Base-by-base conservation (phyloP, 2,329 filamentous ascomycete genomes). In the Alternaria dauci region DNA sequence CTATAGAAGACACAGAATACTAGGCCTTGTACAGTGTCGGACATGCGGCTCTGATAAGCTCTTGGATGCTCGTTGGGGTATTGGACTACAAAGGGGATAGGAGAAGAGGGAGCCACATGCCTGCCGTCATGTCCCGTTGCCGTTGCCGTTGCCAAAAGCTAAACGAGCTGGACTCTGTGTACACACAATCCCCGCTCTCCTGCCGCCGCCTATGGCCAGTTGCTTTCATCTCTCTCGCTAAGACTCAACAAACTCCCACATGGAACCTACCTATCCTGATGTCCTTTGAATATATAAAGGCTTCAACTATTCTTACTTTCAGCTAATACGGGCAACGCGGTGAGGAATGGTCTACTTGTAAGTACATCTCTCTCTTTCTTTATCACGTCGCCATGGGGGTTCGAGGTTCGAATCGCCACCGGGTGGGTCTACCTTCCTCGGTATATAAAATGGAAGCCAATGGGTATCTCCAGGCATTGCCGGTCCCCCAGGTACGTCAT, bases 101-200 rank as follows among this genome's bases (percentile, higher is more conserved):
- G 16, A 42, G 46, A 2, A 34, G 36, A 25, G 14, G 20, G 46
- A 36, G 20, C 2, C 32, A 50, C 16, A 50, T 34, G 46, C 30
- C 20, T 36, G n/a, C 14, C 4, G 46, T 36, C 20, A 26, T 14
- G 20, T 11, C 20, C 46, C 14, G 11, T 26, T 36, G 46, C 39
- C 14, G 9, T 34, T n/a, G 2, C 39, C 51, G 14, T 11, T n/a
- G 39, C 32, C 39, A 5, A 2, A 53, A 16, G 41, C 51, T 26
- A 43, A 53, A 43, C 51, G 18, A 30, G n/a, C 26, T 42, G 50
- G 50, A 42, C 38, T 26, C 25, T 52, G 50, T 52, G 26, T 23
- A 32, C 39, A 53, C 34, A 14, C 28, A 53, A 43, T 43, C 39
- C 39, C 18, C 39, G 26, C 26, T 20, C 38, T n/a, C 36, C 38